These are phyloP conservation scores for Alternaria conjuncta DNA, from an alignment of 2,329 filamentous ascomycete species.

Conservation along the genomic window DNA sequence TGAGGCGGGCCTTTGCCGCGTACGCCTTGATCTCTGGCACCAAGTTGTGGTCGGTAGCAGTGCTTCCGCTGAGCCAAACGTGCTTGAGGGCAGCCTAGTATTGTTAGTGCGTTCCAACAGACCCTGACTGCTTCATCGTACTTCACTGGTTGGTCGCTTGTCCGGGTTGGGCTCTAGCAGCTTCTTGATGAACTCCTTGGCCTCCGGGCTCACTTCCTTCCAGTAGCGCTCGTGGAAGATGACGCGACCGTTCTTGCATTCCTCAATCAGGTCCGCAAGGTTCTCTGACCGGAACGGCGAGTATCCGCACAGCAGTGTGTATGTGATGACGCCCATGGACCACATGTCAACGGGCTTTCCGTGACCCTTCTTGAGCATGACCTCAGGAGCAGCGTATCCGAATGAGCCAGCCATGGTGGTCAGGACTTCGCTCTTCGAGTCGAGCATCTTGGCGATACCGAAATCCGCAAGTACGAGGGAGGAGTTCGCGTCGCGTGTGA, in stretches of 20 bases:
- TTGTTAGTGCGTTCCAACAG: slow-evolving; percentile 16
- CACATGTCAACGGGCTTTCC: slow-evolving; percentile 99
- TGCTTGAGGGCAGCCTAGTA: slow-evolving; percentile 76
- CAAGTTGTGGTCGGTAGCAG: slow-evolving; percentile 93
- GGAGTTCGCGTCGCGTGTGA: slow-evolving; percentile 77
- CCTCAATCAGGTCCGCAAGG: slow-evolving; percentile 89
- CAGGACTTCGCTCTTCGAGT: slow-evolving; percentile 86
- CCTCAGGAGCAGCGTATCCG: slow-evolving; percentile 95
- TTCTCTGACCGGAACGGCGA: slow-evolving; percentile 97
- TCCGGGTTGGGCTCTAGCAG: slow-evolving; percentile 81
- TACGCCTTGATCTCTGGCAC: slow-evolving; percentile 95
- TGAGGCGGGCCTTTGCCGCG: slow-evolving; percentile 88
- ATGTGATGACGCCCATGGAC: slow-evolving; percentile 98
- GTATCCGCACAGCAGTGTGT: slow-evolving; percentile 96
- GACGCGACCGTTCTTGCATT: slow-evolving; percentile 83
- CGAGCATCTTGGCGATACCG: slow-evolving; percentile 97
- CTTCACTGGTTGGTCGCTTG: slow-evolving; percentile 78
- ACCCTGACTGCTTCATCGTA: slow-evolving; percentile 48
- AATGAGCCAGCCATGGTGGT: slow-evolving; percentile 99
- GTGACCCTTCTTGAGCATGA: slow-evolving; percentile 97
- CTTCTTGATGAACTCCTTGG: slow-evolving; percentile 88
- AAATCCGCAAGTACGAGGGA: slow-evolving; percentile 95
- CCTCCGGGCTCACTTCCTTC: slow-evolving; percentile 95
- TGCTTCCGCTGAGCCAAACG: slow-evolving; percentile 89
- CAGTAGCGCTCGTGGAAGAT: slow-evolving; percentile 98